Evolutionary conservation across 495 filamentous ascomycete genomes (phyloP), one percentile per base, ranked within the genome.

Genomic region (Hypomontagnella monticulosa): DNA sequence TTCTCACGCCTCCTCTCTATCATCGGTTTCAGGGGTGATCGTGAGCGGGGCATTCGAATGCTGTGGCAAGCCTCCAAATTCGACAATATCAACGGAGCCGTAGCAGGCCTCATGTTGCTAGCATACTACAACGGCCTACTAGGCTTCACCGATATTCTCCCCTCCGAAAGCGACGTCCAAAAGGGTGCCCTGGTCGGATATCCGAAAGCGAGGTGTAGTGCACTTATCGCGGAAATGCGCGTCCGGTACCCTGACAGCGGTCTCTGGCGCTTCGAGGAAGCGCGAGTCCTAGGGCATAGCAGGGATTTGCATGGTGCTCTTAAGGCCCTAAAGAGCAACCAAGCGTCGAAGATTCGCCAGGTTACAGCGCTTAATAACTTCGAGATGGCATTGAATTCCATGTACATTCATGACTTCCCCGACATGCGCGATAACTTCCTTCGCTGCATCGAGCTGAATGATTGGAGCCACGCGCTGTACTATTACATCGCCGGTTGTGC

Each of bases 41-140:
- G 93, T 46, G 89, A 94, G 54, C 83, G 88, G 18, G 96, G 93
- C 2, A 74, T 97, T 10, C 77, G 83, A 15, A 90, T 97, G 87
- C 87, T 99, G 7, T 99, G 96, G 95, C 91, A 94, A 75, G 90
- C 92, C 11, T 90, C 90, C 63, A 93, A 90, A 67, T 93, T 91
- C 71, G 81, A 87, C 63, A 97, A 96, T 70, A 84, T 98, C 73
- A 93, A 97, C 69, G 95, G 95, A 23, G 93, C 92, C 23, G 89
- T 97, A 73, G 90, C 93, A 4, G 92, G 89, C 0, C 79, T 98
- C 27, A 84, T 90, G 34, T 78, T 97, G 5, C 81, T 98, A 2
- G 88, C 88, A 12, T 98, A 91, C 70, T 96, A 97, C 76, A 95
- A 97, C 68, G 91, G 87, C 42, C 83, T 96, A 57, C 81, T 93